Evolutionary conservation across 805 yeast genomes (phyloP), one percentile per base, ranked within the genome.

Genomic region (Candida fluviatilis): DNA sequence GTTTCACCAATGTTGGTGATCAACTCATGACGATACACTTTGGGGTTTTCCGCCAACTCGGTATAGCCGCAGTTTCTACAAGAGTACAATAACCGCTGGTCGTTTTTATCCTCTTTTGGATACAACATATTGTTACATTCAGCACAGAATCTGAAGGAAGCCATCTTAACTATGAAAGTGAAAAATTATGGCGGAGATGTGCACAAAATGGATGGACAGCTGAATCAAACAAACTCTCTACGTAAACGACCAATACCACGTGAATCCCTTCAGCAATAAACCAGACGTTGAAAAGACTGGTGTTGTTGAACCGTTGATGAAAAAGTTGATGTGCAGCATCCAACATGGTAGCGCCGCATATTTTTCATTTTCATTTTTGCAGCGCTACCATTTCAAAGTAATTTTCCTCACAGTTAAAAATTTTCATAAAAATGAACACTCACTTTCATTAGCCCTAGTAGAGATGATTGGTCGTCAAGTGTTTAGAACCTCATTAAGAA

Each of bases 91-190:
- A 93, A 67, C 48, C 88, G 62, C 57, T 77, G 79, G 48, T 77
- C 71, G 41, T 82, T 87, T 55, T 84, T 86, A 59, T 93, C 98
- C 69, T 93, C 99, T 50, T 87, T 80, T 15, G 99, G 99, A 61
- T 93, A 93, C 66, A 93, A 76, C 99, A 93, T 93, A 60, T 93
- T 93, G 75, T 93, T 93, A 77, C 95, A 91, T 58, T 91, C 95
- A 54, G 93, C 82, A 64, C 99, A 91, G 71, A 91, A 91, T 60
- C 96, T 77, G 67, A 93, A 91, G 38, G 96, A 88, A 53, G 95
- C 88, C 95, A 86, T 87, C n/a, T n/a, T n/a, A n/a, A n/a, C n/a
- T n/a, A n/a, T n/a, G n/a, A n/a, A n/a, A n/a, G n/a, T 33, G 36
- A 19, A 15, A 5, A 21, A 16, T 15, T 35, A 25, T 36, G 26